Conservation (phyloP, 768 basidiomycete species). For the Podaxis sp. region DNA sequence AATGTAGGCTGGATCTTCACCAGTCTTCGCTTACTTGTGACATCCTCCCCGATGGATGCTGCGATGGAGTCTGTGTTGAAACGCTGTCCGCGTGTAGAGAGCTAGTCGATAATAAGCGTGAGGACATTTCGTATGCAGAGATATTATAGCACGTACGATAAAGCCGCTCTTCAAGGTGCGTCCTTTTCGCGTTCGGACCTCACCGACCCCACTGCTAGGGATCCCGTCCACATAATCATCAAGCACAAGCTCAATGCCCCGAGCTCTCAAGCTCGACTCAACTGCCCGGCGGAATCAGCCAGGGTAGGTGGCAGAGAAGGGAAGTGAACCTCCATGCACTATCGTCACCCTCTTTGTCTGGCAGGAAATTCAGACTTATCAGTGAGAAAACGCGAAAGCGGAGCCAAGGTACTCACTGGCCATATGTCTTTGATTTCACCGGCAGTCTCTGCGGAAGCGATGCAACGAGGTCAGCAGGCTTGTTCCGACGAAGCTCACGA, state of each 20-base stretch:
- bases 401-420: neutral
- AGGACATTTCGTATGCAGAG: neutral
- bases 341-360: neutral
- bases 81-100: neutral
- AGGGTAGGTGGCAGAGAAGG: neutral
- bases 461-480: neutral
- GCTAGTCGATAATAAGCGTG: neutral
- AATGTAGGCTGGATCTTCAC: neutral
- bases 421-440: neutral
- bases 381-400: neutral
- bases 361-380: neutral
- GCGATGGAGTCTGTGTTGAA: neutral
- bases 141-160: neutral
- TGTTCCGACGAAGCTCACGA: neutral
- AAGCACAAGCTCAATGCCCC: constrained; percentile 45
- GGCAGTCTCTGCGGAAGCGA: neutral
- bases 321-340: neutral
- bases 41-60: neutral
- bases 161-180: neutral
- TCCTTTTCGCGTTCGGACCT: neutral
- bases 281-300: neutral
- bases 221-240: constrained; percentile 47
- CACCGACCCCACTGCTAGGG: neutral
- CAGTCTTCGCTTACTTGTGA: neutral
- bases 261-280: neutral